Evolutionary conservation across 73 alveolate genomes (phyloP).

Genomic region (Paramecium sonneborni): DNA sequence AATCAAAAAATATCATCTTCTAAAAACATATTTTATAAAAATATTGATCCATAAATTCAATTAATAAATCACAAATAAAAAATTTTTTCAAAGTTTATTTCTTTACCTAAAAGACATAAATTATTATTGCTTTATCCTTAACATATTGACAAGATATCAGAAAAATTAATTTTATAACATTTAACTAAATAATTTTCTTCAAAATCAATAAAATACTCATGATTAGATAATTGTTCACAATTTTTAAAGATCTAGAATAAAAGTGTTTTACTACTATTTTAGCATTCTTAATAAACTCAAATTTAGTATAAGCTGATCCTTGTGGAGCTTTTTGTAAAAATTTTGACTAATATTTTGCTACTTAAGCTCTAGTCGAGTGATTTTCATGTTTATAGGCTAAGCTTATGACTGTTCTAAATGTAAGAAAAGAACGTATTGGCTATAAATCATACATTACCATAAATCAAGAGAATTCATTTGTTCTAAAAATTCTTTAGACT

Average conservation of each 20-base stretch:
- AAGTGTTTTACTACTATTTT: background rate
- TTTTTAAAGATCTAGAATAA: background rate
- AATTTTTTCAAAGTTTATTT: background rate
- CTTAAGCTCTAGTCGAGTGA: slow-evolving; percentile 3
- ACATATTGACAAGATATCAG: background rate
- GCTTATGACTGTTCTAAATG: slow-evolving; percentile 62
- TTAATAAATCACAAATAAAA: background rate
- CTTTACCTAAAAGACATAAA: background rate
- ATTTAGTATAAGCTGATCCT: slow-evolving; percentile 22
- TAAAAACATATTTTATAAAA: too few species aligned
- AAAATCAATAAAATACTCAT: slow-evolving; percentile 38
- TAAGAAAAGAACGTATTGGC: slow-evolving; percentile 41
- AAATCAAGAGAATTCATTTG: slow-evolving; percentile 53
- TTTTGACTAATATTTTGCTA: slow-evolving; percentile 27
- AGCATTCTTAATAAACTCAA: slow-evolving; percentile 55
- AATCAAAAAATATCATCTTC: too few species aligned
- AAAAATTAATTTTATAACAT: background rate
- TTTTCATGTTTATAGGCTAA: slow-evolving; percentile 61
- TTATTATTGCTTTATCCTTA: background rate
- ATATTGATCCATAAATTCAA: background rate
- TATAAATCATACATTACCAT: slow-evolving; percentile 64
- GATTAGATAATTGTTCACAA: slow-evolving; percentile 15
- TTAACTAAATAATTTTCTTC: slow-evolving; percentile 41
- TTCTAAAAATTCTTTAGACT: background rate
- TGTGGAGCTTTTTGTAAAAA: slow-evolving; percentile 41